These are phyloP conservation scores for Rutstroemia sp. DNA, from an alignment of 2,329 filamentous ascomycete genomes.

Conservation along the genomic window DNA sequence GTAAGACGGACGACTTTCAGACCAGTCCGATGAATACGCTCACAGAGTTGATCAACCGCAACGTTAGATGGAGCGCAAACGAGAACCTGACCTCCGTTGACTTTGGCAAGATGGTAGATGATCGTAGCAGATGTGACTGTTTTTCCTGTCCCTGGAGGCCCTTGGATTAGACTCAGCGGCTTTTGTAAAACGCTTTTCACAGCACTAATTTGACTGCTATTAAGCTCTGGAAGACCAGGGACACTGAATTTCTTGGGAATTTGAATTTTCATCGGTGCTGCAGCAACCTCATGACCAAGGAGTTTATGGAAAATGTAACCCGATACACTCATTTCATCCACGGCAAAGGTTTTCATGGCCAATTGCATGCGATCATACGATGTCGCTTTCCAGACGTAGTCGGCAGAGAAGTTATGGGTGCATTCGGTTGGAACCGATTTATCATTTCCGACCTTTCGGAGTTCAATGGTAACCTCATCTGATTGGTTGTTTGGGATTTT, in stretches of 20 bases:
- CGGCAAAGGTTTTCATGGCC: conserved; percentile 97
- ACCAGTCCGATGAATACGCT: conserved; percentile 89
- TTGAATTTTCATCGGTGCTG: conserved; percentile 90
- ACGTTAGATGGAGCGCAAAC: conserved; percentile 98
- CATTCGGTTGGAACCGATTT: conserved; percentile 94
- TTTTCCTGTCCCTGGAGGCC: conserved; percentile 94
- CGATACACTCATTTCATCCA: conserved; percentile 96
- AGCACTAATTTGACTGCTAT: conserved; percentile 90
- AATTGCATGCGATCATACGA: conserved; percentile 99
- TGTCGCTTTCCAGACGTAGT: conserved; percentile 99
- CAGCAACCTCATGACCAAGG: conserved; percentile 87
- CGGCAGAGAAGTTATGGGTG: conserved; percentile 95
- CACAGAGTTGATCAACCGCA: conserved; percentile 94
- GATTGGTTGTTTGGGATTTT: conserved; percentile 99
- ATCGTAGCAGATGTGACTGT: conserved; percentile 98
- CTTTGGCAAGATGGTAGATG: conserved; percentile 94
- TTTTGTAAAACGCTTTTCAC: conserved; percentile 94
- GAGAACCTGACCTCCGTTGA: conserved; percentile 88
- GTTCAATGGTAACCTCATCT: conserved; percentile 90
- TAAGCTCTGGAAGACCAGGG: conserved; percentile 87
- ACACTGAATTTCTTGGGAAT: conserved; percentile 96
- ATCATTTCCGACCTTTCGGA: conserved; percentile 90
- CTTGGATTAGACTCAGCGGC: conserved; percentile 91
- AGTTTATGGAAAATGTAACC: conserved; percentile 98
- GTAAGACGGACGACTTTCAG: conserved; percentile 96